Evolutionary conservation across 1,284 basidiomycete species (phyloP), one percentile per base, ranked within the genome.

Genomic region (Melanopsichium pennsylvanicum): DNA sequence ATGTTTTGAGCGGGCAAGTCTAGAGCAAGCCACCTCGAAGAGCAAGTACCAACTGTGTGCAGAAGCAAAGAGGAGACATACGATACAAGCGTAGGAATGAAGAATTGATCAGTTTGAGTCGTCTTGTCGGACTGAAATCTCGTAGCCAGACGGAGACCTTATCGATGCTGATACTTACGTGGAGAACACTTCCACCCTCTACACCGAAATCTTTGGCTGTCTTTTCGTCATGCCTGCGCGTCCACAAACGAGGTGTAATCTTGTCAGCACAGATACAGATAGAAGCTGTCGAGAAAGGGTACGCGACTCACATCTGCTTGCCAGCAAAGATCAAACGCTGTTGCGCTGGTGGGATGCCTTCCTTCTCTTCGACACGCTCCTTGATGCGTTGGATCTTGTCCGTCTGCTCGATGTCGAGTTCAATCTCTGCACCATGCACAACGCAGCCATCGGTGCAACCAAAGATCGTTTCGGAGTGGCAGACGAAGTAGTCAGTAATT

Each of bases 361-460:
- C 95, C 83, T 98, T 96, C 84, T 97, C 95, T 82, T 99, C 96
- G 26, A 99, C 93, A 82, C 92, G 91, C 85, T 97, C 94, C 85
- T 99, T 99, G 84, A 98, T 95, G 72, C 92, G 89, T 40, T 88
- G 86, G 81, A 97, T 93, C 94, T 90, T 92, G 84, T 93, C 91
- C 62, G 92, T 89, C 15, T 87, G 85, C 82, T 97, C 93, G 80
- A 97, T 93, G 84, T 97, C 93, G 64, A 98, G 88, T 83, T 97
- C 94, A 83, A 94, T 93, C 91, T 93, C 81, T 39, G 37, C 76
- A 13, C 27, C n/a, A n/a, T n/a, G n/a, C n/a, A n/a, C n/a, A n/a
- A n/a, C n/a, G n/a, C n/a, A n/a, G n/a, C n/a, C n/a, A n/a, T n/a
- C n/a, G n/a, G n/a, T n/a, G n/a, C n/a, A n/a, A n/a, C n/a, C n/a